These are phyloP conservation scores for Fonsecaea multimorphosa DNA, from an alignment of 2,329 filamentous ascomycete genomes.

Conservation along the genomic window DNA sequence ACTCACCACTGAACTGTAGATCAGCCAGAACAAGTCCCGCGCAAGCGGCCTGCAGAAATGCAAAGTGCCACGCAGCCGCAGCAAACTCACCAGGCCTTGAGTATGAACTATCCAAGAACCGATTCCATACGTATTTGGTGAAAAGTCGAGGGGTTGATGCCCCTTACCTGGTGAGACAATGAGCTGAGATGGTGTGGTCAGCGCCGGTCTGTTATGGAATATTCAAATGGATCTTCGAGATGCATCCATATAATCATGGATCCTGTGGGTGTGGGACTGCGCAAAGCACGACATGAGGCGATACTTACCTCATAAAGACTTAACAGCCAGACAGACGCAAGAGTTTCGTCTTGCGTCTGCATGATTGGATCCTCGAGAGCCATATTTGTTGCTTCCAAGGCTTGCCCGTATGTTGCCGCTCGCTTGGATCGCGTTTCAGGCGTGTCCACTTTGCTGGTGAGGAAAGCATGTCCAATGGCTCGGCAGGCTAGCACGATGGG, in stretches of 20 bases:
- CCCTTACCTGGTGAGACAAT: constrained; percentile 19
- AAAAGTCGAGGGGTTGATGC: neutral
- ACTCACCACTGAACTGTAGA: constrained; percentile 29
- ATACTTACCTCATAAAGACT: constrained; percentile 35
- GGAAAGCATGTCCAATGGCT: constrained; percentile 31
- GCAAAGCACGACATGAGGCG: neutral
- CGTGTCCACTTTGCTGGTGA: constrained; percentile 17
- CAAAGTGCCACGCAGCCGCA: constrained; percentile 27
- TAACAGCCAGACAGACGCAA: constrained; percentile 33
- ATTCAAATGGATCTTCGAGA: too few species aligned
- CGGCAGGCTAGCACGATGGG: constrained; percentile 23
- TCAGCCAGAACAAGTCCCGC: constrained; percentile 33
- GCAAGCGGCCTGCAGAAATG: constrained; percentile 13
- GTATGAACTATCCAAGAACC: constrained; percentile 32
- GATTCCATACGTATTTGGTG: constrained; percentile 4
- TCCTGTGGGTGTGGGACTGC: neutral
- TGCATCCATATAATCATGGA: neutral
- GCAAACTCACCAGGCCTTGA: constrained; percentile 28
- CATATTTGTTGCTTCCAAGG: constrained; percentile 31
- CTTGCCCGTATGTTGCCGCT: constrained; percentile 27
- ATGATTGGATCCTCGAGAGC: constrained; percentile 23
- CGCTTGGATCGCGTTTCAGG: constrained; percentile 24
- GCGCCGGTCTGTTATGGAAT: neutral
- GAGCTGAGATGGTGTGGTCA: constrained; percentile 17
- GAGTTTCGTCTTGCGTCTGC: constrained; percentile 28